These are phyloP conservation scores for Kazachstania africana DNA, from an alignment of 805 yeast genomes.

Conservation along the genomic window DNA sequence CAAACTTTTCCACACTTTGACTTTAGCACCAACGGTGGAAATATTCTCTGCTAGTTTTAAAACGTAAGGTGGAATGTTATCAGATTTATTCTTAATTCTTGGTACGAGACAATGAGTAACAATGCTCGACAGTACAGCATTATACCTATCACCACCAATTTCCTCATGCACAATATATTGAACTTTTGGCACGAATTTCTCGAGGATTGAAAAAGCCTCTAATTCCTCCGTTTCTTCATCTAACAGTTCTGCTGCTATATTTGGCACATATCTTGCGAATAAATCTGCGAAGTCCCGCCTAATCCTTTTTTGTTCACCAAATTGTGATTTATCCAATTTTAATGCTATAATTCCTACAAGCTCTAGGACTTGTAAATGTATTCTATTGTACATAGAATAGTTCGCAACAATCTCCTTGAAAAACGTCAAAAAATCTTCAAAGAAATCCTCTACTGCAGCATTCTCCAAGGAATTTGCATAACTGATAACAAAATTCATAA, in stretches of 20 bases:
- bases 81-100: conserved; percentile 33
- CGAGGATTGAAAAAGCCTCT: conserved; percentile 8
- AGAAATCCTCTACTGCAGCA: conserved; percentile 73
- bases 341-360: conserved; percentile 40
- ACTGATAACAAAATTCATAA: conserved; percentile 42
- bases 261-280: conserved; percentile 28
- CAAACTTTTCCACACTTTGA: conserved; percentile 51
- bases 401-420: conserved; percentile 46
- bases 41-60: conserved; percentile 33
- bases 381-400: conserved; percentile 33
- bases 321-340: conserved; percentile 46
- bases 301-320: conserved; percentile 49
- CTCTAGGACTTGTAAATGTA: conserved; percentile 43
- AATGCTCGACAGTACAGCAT: conserved; percentile 37
- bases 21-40: conserved; percentile 22
- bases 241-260: conserved; percentile 18
- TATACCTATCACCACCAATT: conserved; percentile 41
- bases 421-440: conserved; percentile 45
- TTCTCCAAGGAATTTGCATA: conserved; percentile 59
- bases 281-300: conserved; percentile 43
- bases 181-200: conserved; percentile 9
- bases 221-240: conserved; percentile 9
- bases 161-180: conserved; percentile 16
- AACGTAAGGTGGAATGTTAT: conserved; percentile 29
- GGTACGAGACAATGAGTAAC: conserved; percentile 45